Evolutionary conservation across 2,329 filamentous ascomycete genomes (phyloP).

Genomic region (Coniochaeta sp.): DNA sequence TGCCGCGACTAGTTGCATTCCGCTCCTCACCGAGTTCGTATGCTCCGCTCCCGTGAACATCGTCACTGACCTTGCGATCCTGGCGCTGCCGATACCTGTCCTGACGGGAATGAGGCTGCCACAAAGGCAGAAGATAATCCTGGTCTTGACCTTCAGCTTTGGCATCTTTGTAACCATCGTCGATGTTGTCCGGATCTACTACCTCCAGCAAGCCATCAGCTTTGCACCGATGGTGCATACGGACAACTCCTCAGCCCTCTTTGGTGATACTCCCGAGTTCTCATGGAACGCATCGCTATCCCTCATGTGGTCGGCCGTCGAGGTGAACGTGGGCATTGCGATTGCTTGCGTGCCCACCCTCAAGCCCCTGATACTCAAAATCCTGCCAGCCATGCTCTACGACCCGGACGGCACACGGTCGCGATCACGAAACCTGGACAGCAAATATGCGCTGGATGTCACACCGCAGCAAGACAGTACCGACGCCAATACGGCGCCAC

Average conservation of each 20-base stretch:
- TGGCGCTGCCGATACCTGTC: slow-evolving; percentile 83
- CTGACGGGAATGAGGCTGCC: slow-evolving; percentile 81
- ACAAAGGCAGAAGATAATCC: slow-evolving; percentile 76
- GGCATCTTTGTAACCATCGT: slow-evolving; percentile 84
- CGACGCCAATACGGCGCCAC: slow-evolving; percentile 9
- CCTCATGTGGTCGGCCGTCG: slow-evolving; percentile 90
- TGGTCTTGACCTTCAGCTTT: slow-evolving; percentile 79
- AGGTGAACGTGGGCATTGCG: slow-evolving; percentile 84
- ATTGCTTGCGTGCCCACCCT: slow-evolving; percentile 89
- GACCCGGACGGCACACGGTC: slow-evolving; percentile 37
- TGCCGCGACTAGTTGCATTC: slow-evolving; percentile 38
- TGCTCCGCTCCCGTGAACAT: slow-evolving; percentile 86
- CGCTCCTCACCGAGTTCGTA: slow-evolving; percentile 55
- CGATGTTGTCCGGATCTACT: slow-evolving; percentile 84
- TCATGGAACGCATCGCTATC: slow-evolving; percentile 73
- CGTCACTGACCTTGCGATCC: slow-evolving; percentile 79
- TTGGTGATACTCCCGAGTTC: slow-evolving; percentile 47
- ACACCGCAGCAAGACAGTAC: slow-evolving; percentile 6
- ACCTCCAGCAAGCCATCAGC: slow-evolving; percentile 67
- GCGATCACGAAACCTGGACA: background rate
- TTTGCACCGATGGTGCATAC: slow-evolving; percentile 29
- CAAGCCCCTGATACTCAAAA: slow-evolving; percentile 71
- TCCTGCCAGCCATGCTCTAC: slow-evolving; percentile 49
- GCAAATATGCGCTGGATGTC: background rate
- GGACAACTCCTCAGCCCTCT: slow-evolving; percentile 31